Evolutionary conservation across 768 basidiomycete genomes (phyloP).

Genomic region (Dentipellis sp.): DNA sequence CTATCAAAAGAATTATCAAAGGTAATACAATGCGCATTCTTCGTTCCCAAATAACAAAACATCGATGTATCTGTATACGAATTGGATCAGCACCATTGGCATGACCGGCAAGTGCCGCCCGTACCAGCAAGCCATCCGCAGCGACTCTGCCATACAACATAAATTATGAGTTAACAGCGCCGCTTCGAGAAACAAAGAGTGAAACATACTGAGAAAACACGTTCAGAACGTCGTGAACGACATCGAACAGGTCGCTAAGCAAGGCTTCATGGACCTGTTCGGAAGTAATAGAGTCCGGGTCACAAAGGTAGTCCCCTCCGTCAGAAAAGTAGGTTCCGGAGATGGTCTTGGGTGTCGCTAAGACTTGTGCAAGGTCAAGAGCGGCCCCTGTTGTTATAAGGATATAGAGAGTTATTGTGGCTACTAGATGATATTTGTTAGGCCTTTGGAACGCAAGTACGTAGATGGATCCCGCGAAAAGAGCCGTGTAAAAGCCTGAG

Average conservation of each 20-base stretch:
- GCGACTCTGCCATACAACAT: background rate
- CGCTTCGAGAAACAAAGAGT: background rate
- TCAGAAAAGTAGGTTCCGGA: background rate
- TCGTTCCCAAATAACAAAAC: background rate
- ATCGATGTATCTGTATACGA: background rate
- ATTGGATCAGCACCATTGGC: background rate
- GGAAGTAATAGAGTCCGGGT: background rate
- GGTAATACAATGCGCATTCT: background rate
- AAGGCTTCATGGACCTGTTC: background rate
- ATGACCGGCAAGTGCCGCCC: background rate
- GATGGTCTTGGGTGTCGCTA: background rate
- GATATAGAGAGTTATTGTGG: background rate
- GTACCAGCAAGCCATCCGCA: background rate
- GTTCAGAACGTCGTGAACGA: background rate
- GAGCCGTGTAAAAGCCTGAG: background rate
- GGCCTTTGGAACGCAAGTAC: background rate
- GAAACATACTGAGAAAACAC: background rate
- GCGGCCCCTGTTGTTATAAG: background rate
- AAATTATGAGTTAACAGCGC: background rate
- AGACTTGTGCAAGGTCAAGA: background rate
- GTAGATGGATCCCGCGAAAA: background rate
- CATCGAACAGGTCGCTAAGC: background rate
- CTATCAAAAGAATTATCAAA: background rate
- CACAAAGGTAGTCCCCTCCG: background rate
- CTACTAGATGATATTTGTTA: background rate